phyloP scores from a whole-genome alignment of 169 alveolate genomes.

The Theileria equi region DNA sequence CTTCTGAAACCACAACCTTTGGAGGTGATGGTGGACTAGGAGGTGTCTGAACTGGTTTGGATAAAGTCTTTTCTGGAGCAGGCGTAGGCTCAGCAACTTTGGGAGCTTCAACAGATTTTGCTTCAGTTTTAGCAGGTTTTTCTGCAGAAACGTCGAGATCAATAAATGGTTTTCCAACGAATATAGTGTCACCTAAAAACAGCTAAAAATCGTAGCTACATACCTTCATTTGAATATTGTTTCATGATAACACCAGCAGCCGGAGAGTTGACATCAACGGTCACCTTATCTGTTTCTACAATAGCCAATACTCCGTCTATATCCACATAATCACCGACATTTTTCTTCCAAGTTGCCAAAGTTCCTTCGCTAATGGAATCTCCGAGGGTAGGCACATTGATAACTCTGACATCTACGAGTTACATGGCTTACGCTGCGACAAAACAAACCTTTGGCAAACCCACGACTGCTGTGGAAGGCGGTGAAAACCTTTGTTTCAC shows the following conservation, averaged over 20 bases:
- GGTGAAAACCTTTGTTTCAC: no score
- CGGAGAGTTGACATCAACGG: slow-evolving; percentile 88
- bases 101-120: slow-evolving; percentile 6
- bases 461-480: slow-evolving; percentile 3
- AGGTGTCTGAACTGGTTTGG: neutral
- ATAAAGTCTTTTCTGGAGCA: neutral
- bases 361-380: slow-evolving; percentile 87
- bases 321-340: slow-evolving; percentile 85
- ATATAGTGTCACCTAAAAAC: slow-evolving; percentile 81
- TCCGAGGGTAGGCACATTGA: slow-evolving; percentile 80
- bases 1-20: neutral
- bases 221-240: slow-evolving; percentile 54
- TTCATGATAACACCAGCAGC: slow-evolving; percentile 74
- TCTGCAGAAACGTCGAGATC: slow-evolving; percentile 79
- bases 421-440: neutral
- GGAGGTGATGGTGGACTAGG: slow-evolving; percentile 4
- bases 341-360: slow-evolving; percentile 75
- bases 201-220: slow-evolving; percentile 2
- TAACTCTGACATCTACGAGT: slow-evolving; percentile 41
- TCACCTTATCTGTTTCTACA: slow-evolving; percentile 93
- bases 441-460: slow-evolving; percentile 7
- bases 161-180: slow-evolving; percentile 84
- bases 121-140: neutral
- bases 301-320: slow-evolving; percentile 90
- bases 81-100: neutral